These are phyloP conservation scores for Colletotrichum melonis DNA, from an alignment of 2,329 filamentous ascomycete species.

Conservation along the genomic window DNA sequence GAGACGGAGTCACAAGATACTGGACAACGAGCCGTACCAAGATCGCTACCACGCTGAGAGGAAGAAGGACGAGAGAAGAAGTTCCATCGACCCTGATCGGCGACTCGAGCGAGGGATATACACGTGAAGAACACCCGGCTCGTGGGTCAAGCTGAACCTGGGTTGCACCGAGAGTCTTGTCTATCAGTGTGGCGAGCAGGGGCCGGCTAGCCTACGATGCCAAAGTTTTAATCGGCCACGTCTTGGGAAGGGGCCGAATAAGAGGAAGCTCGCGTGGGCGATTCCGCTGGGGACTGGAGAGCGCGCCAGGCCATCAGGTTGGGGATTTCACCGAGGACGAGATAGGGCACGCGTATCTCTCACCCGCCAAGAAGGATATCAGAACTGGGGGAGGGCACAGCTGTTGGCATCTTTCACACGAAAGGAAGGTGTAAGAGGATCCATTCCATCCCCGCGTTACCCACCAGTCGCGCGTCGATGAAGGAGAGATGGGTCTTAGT, in stretches of 20 bases:
- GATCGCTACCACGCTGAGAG: conserved; percentile 13
- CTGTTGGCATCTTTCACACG: conserved; percentile 30
- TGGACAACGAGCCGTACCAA: conserved; percentile 1
- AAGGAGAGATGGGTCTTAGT: not conserved
- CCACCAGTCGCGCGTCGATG: conserved; percentile 21
- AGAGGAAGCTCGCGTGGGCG: conserved; percentile 1
- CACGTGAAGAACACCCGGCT: not conserved
- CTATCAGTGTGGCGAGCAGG: conserved; percentile 33
- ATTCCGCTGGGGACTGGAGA: not conserved
- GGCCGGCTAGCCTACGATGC: conserved; percentile 14
- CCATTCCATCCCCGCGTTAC: conserved; percentile 31
- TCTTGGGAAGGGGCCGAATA: not conserved
- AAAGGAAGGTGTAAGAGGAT: conserved; percentile 35
- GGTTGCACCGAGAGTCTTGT: conserved; percentile 20
- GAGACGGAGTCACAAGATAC: not conserved
- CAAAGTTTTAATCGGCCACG: not conserved
- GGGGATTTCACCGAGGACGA: conserved; percentile 15
- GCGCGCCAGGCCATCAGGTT: not conserved
- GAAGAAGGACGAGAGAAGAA: not conserved
- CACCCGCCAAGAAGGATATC: conserved; percentile 23
- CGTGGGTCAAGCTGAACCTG: conserved; percentile 14
- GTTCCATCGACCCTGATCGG: not conserved
- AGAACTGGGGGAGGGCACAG: conserved; percentile 19
- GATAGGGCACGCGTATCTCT: conserved; percentile 26
- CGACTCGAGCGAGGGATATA: conserved; percentile 16